Conservation (phyloP, 2,329 filamentous ascomycete species). For the Paracoccidioides brasiliensis region DNA sequence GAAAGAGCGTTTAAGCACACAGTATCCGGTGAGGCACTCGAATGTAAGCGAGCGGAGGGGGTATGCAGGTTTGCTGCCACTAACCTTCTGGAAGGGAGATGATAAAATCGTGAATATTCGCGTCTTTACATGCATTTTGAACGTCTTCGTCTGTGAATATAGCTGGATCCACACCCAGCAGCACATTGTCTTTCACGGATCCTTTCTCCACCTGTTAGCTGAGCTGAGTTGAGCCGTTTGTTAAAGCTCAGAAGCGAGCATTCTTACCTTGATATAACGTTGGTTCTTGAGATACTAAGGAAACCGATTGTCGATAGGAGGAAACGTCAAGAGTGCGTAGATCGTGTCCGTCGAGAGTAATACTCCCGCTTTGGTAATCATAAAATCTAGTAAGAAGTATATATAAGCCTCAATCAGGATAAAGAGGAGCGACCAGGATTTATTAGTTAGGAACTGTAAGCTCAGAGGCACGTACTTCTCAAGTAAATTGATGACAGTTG, state of each 20-base stretch:
- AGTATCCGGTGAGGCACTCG: neutral
- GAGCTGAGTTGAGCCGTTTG: neutral
- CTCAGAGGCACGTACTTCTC: conserved; percentile 19
- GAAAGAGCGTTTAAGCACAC: neutral
- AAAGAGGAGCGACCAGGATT: neutral
- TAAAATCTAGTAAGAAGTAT: conserved; percentile 8
- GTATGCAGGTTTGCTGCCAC: neutral
- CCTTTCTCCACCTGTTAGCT: conserved; percentile 8
- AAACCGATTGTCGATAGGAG: conserved; percentile 21
- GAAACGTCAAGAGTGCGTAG: conserved; percentile 18
- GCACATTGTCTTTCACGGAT: conserved; percentile 35
- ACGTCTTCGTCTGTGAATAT: conserved; percentile 29
- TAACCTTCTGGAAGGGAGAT: conserved; percentile 36
- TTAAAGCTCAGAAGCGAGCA: neutral
- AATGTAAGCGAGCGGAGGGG: neutral
- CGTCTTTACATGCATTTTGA: conserved; percentile 36
- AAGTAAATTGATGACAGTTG: conserved; percentile 33
- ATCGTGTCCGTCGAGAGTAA: conserved; percentile 24
- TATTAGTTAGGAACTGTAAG: neutral
- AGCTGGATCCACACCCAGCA: conserved; percentile 30
- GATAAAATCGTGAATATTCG: conserved; percentile 43
- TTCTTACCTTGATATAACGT: conserved; percentile 29
- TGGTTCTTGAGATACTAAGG: conserved; percentile 33
- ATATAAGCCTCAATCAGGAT: neutral
- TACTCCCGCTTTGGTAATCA: conserved; percentile 20